Base-by-base conservation (phyloP, 352 stramenopile species). In the Phytophthora nicotianae region DNA sequence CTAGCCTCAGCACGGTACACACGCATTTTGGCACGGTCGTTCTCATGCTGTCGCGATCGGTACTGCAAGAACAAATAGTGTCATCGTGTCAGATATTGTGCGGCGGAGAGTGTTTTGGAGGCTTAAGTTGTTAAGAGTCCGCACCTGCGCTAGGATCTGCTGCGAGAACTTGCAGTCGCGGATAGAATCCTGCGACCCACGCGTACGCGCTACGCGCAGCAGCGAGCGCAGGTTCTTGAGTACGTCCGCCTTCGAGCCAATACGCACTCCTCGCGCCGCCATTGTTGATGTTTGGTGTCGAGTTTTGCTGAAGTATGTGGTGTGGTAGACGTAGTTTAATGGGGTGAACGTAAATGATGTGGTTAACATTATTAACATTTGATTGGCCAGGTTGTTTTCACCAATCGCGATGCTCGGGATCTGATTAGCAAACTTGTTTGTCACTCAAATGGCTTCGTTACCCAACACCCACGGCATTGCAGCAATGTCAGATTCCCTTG, bases 231-330 rank as follows among this genome's bases (percentile, higher is more conserved):
- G 63, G 58, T 78, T 90, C 72, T 89, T 92, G 46, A 95, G 57
- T 58, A 90, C 83, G 21, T 93, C 83, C 16, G 73, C 38, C 82
- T 95, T 95, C 53, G 86, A 90, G 63, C 86, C 86, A 58, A 95
- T 87, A 53, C 84, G 86, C 61, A 89, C 51, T 23, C 82, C 83
- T 13, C 80, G 72, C 58, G 77, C 81, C 58, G 77, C 81, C 83
- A 94, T 37, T 7, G 13, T n/a, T 38, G 32, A 17, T 38, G 32
- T 38, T 38, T 38, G 32, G 13, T 5, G 32, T 38, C 32, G 32
- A 38, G 32, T 13, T 38, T 38, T n/a, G 5, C 4, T 3, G 2
- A 38, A n/a, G 32, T 17, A 20, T 20, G 8, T 50, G 10, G 13
- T 50, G 43, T 50, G 43, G 43, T 37, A 40, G 11, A 49, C 42